Percentiles rank a stretch among this genome's conserved stretches.
These are phyloP conservation scores for Thalassiosira mediterranea DNA, from an alignment of 352 stramenopile genomes.

Conservation along the genomic window DNA sequence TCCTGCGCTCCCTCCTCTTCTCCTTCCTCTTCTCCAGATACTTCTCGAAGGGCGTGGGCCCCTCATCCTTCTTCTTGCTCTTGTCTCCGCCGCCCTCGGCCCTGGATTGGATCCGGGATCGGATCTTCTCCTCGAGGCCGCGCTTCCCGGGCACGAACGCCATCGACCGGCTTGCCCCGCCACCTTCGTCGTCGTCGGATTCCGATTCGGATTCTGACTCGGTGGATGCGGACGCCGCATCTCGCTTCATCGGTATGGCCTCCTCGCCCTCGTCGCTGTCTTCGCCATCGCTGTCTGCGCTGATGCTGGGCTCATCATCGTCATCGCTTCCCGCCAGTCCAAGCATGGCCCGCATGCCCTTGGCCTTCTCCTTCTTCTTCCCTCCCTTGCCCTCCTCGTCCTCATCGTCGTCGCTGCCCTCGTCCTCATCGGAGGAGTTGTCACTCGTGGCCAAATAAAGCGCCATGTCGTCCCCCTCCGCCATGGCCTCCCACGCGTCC, in stretches of 20 bases:
- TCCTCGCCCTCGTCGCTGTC: conserved; percentile 49
- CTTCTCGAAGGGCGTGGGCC: conserved; percentile 70
- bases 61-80: conserved; percentile 50
- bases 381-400: conserved; percentile 46
- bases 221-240: conserved; percentile 86
- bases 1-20: conserved; percentile 68
- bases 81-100: conserved; percentile 16
- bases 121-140: conserved; percentile 77
- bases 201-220: conserved; percentile 71
- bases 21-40: conserved; percentile 83
- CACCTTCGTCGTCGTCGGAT: conserved; percentile 38
- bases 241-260: conserved; percentile 81
- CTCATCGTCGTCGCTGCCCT: conserved; percentile 38
- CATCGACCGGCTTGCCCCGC: conserved; percentile 48
- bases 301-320: conserved; percentile 28
- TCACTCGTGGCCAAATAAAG: conserved; percentile 91
- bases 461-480: conserved; percentile 91
- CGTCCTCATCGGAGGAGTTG: conserved; percentile 65
- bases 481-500: conserved; percentile 86
- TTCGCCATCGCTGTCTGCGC: conserved; percentile 12
- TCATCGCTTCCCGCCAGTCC: conserved; percentile 49
- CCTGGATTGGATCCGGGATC: conserved; percentile 64
- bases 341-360: conserved; percentile 25
- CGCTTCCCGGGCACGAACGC: conserved; percentile 67
- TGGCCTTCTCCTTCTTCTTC: conserved; percentile 24